Evolutionary conservation across 257 asterid species (phyloP).

Genomic region (Catharanthus roseus): DNA sequence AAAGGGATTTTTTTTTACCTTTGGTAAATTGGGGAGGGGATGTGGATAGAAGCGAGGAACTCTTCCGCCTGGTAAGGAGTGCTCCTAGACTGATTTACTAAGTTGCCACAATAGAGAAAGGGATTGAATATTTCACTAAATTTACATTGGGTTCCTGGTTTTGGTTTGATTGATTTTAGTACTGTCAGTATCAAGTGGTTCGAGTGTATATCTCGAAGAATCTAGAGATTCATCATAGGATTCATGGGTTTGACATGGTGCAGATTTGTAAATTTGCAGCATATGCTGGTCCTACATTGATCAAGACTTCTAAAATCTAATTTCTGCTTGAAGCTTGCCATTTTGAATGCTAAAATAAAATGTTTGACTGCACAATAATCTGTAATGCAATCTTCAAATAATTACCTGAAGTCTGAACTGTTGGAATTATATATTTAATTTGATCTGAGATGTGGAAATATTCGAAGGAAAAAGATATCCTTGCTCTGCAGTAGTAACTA

Average conservation of each 20-base stretch:
- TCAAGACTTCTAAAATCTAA: background rate
- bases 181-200: background rate
- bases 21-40: too few relatives aligned
- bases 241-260: background rate
- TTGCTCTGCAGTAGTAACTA: background rate
- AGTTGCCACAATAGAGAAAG: too few relatives aligned
- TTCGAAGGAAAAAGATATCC: too few relatives aligned
- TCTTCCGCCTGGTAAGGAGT: too few relatives aligned
- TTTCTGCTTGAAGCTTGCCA: background rate
- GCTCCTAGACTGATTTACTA: too few relatives aligned
- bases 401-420: background rate
- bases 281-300: background rate
- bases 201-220: too few relatives aligned
- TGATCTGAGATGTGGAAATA: background rate
- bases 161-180: background rate
- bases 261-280: background rate
- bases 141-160: background rate
- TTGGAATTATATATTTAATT: background rate
- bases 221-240: background rate
- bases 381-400: background rate
- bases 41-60: too few relatives aligned
- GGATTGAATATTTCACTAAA: too few relatives aligned
- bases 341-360: background rate
- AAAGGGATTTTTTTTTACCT: too few relatives aligned
- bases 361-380: background rate